Evolutionary conservation across 306 rosid genomes (phyloP), one percentile per base, ranked within the genome.

Genomic region (Clitoria ternatea): DNA sequence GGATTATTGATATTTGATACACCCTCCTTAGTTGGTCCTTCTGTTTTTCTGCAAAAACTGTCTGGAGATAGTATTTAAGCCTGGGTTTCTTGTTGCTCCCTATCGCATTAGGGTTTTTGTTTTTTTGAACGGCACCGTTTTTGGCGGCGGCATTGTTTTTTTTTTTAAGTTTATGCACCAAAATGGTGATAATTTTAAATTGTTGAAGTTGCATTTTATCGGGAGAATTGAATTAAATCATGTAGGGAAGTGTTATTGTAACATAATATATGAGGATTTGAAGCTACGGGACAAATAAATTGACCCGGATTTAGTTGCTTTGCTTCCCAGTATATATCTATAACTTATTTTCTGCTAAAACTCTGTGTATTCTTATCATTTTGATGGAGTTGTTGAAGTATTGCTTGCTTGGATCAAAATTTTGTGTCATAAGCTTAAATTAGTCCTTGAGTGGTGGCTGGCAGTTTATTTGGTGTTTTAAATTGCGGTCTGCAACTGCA

Each of bases 331-430:
- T 10, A n/a, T 40, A 29, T 49, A 24, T 43, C 20, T 66, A 1
- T 8, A 26, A 14, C 15, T 23, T 44, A 37, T 73, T 47, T 18
- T 7, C 1, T 11, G 32, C 42, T 11, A 42, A 39, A 43, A 53
- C 12, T 23, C 30, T 22, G 11, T 14, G 0, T 17, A 15, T 20
- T n/a, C 20, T 52, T 52, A 17, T 7, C 12, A 17, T 61, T 59
- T 42, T 52, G 65, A 30, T 39, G 30, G 47, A 43, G 50, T 56
- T 65, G 76, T 37, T 40, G 43, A 30, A 40, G 29, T 27, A 13
- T 45, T 61, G 62, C 57, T 54, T 76, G 17, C 33, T 52, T 75
- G 47, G 23, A 55, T 62, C 11, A 7, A 42, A 45, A 30, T 23
- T 18, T 65, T 8, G 17, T 33, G 22, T 24, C 18, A 26, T 52